Conservation (phyloP, 768 basidiomycete species). For the Dacryopinax primogenitus region DNA sequence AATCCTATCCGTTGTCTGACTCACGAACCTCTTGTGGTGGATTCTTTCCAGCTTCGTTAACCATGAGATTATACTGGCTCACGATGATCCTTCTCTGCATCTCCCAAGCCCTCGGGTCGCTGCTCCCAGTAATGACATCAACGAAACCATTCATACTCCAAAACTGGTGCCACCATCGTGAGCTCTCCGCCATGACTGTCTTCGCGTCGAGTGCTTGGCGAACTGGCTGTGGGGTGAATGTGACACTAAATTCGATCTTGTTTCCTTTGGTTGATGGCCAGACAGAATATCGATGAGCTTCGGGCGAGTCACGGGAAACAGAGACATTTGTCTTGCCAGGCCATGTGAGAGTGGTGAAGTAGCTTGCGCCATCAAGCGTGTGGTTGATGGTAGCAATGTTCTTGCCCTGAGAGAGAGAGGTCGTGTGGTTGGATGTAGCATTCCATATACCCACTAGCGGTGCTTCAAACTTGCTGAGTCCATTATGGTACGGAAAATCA, state of each 20-base stretch:
- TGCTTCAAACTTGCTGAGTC: conserved; percentile 41
- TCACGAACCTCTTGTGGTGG: conserved; percentile 45
- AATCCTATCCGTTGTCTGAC: background rate
- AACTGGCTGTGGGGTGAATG: background rate
- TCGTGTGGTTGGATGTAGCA: conserved; percentile 38
- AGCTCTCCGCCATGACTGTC: background rate
- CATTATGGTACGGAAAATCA: conserved; percentile 52
- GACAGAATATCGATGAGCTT: conserved; percentile 38
- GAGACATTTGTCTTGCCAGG: conserved; percentile 23
- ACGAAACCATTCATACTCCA: conserved; percentile 43
- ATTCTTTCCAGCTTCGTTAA: conserved; percentile 44
- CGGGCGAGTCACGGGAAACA: conserved; percentile 34
- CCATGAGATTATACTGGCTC: conserved; percentile 44
- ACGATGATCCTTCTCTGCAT: conserved; percentile 45
- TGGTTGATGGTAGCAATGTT: conserved; percentile 34
- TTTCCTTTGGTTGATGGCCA: conserved; percentile 26
- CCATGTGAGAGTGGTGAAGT: conserved; percentile 35
- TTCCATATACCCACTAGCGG: conserved; percentile 47
- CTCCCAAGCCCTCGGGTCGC: conserved; percentile 39
- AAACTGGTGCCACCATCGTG: conserved; percentile 33
- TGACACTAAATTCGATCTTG: conserved; percentile 16
- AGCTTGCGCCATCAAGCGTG: conserved; percentile 30
- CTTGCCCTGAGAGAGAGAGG: conserved; percentile 24
- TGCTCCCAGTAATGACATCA: conserved; percentile 39
- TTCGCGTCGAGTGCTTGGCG: background rate